Evolutionary conservation across 805 yeast genomes (phyloP).

Genomic region (Saturnispora mendoncae): DNA sequence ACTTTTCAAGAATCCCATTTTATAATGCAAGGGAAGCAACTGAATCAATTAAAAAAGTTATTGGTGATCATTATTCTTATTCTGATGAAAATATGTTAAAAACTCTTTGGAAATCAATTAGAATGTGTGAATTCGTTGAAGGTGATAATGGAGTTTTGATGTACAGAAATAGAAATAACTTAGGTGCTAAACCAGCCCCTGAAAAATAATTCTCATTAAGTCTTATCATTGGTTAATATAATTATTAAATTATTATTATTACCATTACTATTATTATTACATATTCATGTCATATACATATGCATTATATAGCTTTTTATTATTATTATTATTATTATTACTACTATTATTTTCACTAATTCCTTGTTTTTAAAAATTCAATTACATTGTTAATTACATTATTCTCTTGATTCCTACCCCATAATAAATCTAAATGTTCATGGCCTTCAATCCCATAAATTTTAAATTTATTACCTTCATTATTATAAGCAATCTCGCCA

Average conservation of each 20-base stretch:
- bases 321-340: not conserved
- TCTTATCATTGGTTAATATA: not conserved
- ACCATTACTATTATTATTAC: not conserved
- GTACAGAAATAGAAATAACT: constrained; percentile 51
- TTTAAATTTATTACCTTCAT: constrained; percentile 3
- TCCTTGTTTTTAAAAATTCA: constrained; percentile 18
- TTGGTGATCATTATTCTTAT: constrained; percentile 44
- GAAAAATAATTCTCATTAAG: not conserved
- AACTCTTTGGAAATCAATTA: constrained; percentile 46
- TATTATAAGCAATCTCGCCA: not conserved
- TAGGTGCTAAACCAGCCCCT: constrained; percentile 30
- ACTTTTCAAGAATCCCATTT: constrained; percentile 46
- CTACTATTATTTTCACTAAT: not conserved
- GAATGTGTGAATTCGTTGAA: constrained; percentile 65
- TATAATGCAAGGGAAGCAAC: constrained; percentile 48
- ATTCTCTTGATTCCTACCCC: constrained; percentile 69
- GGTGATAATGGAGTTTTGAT: constrained; percentile 57
- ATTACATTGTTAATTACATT: constrained; percentile 38
- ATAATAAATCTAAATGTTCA: constrained; percentile 85
- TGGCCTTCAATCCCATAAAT: constrained; percentile 52
- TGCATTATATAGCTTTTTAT: not conserved
- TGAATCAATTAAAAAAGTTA: constrained; percentile 41
- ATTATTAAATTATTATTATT: not conserved
- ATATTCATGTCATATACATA: too few relatives aligned
- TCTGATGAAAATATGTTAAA: constrained; percentile 49